Conservation (phyloP, 2,329 filamentous ascomycete genomes). For the Xylaria sp. region DNA sequence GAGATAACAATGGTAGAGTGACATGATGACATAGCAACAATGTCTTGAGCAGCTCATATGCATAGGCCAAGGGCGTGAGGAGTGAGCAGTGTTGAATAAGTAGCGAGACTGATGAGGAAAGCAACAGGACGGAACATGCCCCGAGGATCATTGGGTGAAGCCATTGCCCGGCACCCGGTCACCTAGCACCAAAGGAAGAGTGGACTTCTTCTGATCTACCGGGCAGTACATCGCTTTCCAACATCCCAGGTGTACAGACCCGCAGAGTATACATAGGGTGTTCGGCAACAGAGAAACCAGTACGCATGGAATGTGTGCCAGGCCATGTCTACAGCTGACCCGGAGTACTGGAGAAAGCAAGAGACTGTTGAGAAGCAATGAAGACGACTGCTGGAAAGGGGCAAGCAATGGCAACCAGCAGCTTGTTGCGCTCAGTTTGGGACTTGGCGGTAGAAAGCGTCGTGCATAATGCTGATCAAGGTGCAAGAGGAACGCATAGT, state of each 20-base stretch:
- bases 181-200: slow-evolving; percentile 36
- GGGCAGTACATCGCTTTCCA: slow-evolving; percentile 39
- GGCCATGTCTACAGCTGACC: slow-evolving; percentile 24
- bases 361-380: slow-evolving; percentile 24
- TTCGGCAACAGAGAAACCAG: slow-evolving; percentile 17
- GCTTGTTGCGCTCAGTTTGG: slow-evolving; percentile 22
- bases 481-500: slow-evolving; percentile 47
- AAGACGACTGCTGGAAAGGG: slow-evolving; percentile 18
- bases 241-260: slow-evolving; percentile 5
- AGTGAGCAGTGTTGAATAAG: background rate
- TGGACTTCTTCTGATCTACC: slow-evolving; percentile 34
- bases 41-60: slow-evolving; percentile 27
- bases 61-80: background rate
- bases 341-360: slow-evolving; percentile 20
- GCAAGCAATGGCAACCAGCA: slow-evolving; percentile 31
- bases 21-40: slow-evolving; percentile 42
- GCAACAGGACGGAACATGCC: slow-evolving; percentile 21
- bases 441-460: slow-evolving; percentile 31
- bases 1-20: slow-evolving; percentile 17
- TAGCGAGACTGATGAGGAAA: background rate
- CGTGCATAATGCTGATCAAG: slow-evolving; percentile 31
- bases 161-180: slow-evolving; percentile 41
- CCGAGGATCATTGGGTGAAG: slow-evolving; percentile 36
- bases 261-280: slow-evolving; percentile 21
- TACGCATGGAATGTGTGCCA: slow-evolving; percentile 20